Percentiles rank a stretch among this genome's conserved stretches.
phyloP scores from a whole-genome alignment of 768 basidiomycete genomes.

The Rhizopogon roseolus region DNA sequence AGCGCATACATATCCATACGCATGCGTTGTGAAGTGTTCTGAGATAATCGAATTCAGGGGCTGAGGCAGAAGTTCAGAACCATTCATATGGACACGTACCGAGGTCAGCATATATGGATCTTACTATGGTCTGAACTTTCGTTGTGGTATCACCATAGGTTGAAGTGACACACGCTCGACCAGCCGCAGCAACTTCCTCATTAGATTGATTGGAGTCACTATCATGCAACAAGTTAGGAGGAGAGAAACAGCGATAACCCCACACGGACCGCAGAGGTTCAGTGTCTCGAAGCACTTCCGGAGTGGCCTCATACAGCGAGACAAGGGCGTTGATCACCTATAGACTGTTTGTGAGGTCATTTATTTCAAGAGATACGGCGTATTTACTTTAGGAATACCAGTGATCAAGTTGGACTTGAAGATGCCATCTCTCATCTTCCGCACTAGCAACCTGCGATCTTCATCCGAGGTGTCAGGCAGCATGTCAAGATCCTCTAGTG shows the following conservation, averaged over 20 bases:
- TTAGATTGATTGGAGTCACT: constrained; percentile 41
- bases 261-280: constrained; percentile 39
- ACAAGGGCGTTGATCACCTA: constrained; percentile 58
- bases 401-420: constrained; percentile 56
- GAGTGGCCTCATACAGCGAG: constrained; percentile 47
- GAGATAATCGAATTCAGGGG: background rate
- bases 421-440: constrained; percentile 56
- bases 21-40: constrained; percentile 54
- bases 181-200: constrained; percentile 36
- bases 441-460: constrained; percentile 39
- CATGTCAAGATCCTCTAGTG: constrained; percentile 37
- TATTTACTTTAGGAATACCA: constrained; percentile 52
- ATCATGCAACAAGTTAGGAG: background rate
- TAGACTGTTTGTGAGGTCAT: background rate
- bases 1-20: constrained; percentile 53
- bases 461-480: constrained; percentile 19
- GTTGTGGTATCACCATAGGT: constrained; percentile 56
- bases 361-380: background rate
- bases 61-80: background rate
- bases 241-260: background rate
- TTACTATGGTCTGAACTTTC: constrained; percentile 40
- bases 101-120: constrained; percentile 56
- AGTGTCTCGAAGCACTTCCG: constrained; percentile 46
- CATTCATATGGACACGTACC: constrained; percentile 32
- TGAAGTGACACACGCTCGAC: constrained; percentile 38